Evolutionary conservation across 192 early-diverging fungal genomes (phyloP).

Genomic region (Phycomyces blakesleeanus): DNA sequence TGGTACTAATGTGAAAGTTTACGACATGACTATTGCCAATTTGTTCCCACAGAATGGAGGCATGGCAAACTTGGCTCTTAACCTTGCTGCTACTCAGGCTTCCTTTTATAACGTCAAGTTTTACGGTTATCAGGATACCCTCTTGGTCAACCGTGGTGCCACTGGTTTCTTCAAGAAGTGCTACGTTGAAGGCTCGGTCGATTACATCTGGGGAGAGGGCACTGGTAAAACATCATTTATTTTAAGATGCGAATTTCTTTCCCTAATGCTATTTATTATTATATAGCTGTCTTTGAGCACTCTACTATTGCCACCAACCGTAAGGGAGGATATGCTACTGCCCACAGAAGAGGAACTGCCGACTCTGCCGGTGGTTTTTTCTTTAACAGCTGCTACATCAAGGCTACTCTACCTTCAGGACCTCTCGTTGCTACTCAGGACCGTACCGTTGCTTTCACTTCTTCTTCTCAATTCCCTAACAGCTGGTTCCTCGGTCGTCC

Average conservation of each 20-base stretch:
- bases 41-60: conserved; percentile 11
- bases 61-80: conserved; percentile 18
- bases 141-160: conserved; percentile 22
- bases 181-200: conserved; percentile 33
- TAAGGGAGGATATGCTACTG: conserved; percentile 8
- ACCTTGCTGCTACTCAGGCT: conserved; percentile 8
- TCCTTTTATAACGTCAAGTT: conserved; percentile 17
- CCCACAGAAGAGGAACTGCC: conserved; percentile 1
- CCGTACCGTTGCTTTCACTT: no score
- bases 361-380: no score
- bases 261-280: no score
- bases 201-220: conserved; percentile 33
- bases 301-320: not conserved
- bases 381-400: no score
- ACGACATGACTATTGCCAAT: conserved; percentile 17
- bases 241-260: no score
- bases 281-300: no score
- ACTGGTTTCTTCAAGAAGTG: conserved; percentile 27
- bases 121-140: conserved; percentile 29
- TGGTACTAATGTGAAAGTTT: conserved; percentile 16
- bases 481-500: conserved; percentile 14
- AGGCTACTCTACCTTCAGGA: no score
- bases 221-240: conserved; percentile 7
- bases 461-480: not conserved
- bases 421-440: no score